A percentile compares a stretch with the other conserved stretches of the same genome.
These are phyloP conservation scores for Fusarium sp. DNA, from an alignment of 2,329 filamentous ascomycete genomes.

Conservation along the genomic window DNA sequence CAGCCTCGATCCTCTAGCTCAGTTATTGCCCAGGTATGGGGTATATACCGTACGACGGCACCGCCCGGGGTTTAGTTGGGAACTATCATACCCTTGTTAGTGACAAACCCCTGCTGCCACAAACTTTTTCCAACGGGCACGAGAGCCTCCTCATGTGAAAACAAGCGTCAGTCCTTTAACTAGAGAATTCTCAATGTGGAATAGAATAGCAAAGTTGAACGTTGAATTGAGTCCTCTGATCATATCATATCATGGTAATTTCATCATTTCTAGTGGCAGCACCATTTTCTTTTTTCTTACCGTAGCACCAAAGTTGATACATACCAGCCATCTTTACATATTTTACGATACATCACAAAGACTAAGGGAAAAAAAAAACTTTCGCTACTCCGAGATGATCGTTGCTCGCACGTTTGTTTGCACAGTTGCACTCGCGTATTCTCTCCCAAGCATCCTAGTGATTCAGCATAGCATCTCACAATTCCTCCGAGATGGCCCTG, in stretches of 20 bases:
- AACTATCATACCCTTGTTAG: conserved; percentile 14
- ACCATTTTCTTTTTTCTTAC: conserved; percentile 23
- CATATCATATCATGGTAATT: conserved; percentile 18
- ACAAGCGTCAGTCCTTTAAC: conserved; percentile 1
- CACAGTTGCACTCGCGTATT: conserved; percentile 26
- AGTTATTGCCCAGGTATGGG: conserved; percentile 12
- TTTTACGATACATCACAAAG: conserved; percentile 20
- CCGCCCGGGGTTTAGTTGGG: conserved; percentile 11
- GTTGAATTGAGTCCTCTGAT: background rate
- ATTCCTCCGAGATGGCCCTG: conserved; percentile 9
- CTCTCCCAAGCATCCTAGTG: conserved; percentile 1
- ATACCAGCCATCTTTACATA: background rate
- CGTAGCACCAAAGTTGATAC: background rate
- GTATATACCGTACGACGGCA: conserved; percentile 34
- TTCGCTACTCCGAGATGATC: conserved; percentile 21
- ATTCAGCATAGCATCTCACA: background rate
- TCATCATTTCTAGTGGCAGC: conserved; percentile 9
- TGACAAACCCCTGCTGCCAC: conserved; percentile 25
- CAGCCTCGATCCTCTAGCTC: background rate
- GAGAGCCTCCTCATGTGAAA: conserved; percentile 13
- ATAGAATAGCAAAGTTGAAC: background rate
- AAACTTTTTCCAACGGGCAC: conserved; percentile 13
- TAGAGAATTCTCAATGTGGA: conserved; percentile 5
- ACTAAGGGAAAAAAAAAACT: background rate
- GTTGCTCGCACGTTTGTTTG: background rate